phyloP scores from a whole-genome alignment of 2,329 filamentous ascomycete genomes.

The Pleoardoris graminearum region DNA sequence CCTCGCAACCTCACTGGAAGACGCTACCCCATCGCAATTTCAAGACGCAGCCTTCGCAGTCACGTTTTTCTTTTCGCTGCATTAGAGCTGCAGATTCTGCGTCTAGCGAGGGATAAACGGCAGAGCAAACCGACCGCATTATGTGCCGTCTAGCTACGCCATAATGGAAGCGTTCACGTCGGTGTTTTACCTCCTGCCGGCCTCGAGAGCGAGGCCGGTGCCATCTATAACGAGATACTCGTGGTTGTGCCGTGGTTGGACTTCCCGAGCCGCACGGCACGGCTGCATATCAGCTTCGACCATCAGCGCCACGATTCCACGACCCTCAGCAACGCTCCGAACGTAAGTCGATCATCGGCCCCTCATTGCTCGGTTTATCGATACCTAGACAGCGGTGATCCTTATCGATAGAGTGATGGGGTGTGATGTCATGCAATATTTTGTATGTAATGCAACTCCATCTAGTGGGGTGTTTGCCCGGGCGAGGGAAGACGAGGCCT shows the following conservation, averaged over 20 bases:
- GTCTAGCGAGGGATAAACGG: no score
- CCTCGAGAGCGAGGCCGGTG: not conserved
- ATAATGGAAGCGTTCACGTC: no score
- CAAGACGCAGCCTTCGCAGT: not conserved
- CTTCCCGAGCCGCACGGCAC: not conserved
- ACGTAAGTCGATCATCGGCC: not conserved
- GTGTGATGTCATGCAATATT: slow-evolving; percentile 3
- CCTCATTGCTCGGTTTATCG: not conserved
- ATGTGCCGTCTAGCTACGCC: no score
- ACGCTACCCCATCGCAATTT: not conserved
- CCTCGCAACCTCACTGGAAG: not conserved
- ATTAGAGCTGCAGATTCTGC: no score
- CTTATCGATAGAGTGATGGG: not conserved
- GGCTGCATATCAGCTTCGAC: slow-evolving; percentile 1
- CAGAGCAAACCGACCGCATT: no score
- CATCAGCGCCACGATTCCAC: not conserved
- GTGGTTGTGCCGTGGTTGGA: not conserved
- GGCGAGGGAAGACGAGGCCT: not conserved
- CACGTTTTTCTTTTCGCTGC: not conserved
- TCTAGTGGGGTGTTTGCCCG: not conserved
- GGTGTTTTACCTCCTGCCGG: not conserved
- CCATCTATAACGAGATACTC: not conserved
- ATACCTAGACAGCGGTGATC: no score
- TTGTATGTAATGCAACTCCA: not conserved
- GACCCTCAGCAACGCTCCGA: not conserved